Evolutionary conservation across 176 grass and related monocot species (phyloP), one percentile per base, ranked within the genome.

Genomic region (Musa itinerans): DNA sequence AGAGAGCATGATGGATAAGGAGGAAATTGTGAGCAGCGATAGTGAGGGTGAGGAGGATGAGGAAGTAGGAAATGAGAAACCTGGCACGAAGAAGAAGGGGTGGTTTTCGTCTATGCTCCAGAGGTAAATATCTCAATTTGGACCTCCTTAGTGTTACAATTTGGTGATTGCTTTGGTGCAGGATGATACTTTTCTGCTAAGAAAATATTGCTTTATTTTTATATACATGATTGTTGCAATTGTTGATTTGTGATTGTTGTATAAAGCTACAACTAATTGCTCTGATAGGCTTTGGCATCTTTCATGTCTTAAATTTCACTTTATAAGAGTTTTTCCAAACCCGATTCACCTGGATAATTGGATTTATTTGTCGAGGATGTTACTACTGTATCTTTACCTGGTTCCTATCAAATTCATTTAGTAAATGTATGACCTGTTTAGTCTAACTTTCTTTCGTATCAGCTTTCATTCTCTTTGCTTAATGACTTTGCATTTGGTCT

Each of bases 1-100:
- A 10, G 86, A 85, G 55, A 97, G 90, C 82, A 97, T 97, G 94
- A 97, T 97, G 94, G 94, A 97, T 76, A 97, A 97, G 78, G 90
- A 97, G 64, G 94, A 97, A 14, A 61, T 55, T 48, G 22, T 91
- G 50, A 93, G 84, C 81, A 96, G 83, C 8, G 93, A 96, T 43
- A 92, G 83, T 0, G 94, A 98, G 78, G 78, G 83, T 0, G 90
- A 88, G 22, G 85, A 92, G 20, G 79, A 89, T 16, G 89, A 79
- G 34, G 84, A 64, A 72, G 81, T 68, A 61, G 83, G 80, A 55
- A 74, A 53, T 51, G 76, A 68, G 9, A 78, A 68, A 59, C 63
- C 62, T 78, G 81, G 74, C 24, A 69, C 88, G 1, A 91, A 91
- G 54, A 92, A 92, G 79, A 93, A 93, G 61, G 85, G 94, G 14